Percentiles rank a stretch among this genome's conserved stretches.
These are phyloP conservation scores for Mycosphaerella sp. DNA, from an alignment of 2,329 filamentous ascomycete species.

Conservation along the genomic window DNA sequence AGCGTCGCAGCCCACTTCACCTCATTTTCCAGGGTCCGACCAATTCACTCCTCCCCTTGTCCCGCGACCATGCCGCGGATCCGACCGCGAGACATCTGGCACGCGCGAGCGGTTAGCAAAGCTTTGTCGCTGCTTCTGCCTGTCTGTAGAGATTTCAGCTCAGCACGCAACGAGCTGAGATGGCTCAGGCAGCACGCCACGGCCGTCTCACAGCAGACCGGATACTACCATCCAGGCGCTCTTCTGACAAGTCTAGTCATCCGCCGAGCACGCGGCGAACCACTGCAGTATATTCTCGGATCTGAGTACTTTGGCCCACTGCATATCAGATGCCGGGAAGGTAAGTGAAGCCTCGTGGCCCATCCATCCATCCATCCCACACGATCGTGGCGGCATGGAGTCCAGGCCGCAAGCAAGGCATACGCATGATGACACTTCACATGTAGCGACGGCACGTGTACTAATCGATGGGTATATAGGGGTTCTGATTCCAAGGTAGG, in stretches of 20 bases:
- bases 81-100: conserved; percentile 23
- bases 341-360: conserved; percentile 28
- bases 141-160: conserved; percentile 56
- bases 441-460: too few relatives aligned
- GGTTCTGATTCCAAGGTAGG: conserved; percentile 75
- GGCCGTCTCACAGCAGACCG: conserved; percentile 19
- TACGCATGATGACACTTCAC: too few relatives aligned
- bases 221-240: conserved; percentile 16
- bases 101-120: conserved; percentile 23
- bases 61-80: conserved; percentile 29
- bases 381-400: too few relatives aligned
- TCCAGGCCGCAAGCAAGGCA: too few relatives aligned
- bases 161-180: conserved; percentile 61
- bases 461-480: too few relatives aligned
- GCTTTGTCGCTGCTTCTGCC: conserved; percentile 57
- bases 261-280: conserved; percentile 56
- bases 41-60: background rate
- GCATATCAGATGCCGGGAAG: conserved; percentile 66
- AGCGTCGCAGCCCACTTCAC: background rate
- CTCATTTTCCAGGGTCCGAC: background rate
- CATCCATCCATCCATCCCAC: too few relatives aligned
- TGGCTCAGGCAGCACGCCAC: conserved; percentile 60
- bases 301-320: conserved; percentile 81
- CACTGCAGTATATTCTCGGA: conserved; percentile 84
- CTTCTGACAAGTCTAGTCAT: conserved; percentile 28